These are phyloP conservation scores for Aleurites moluccanus DNA, from an alignment of 441 rosid species.

Conservation along the genomic window DNA sequence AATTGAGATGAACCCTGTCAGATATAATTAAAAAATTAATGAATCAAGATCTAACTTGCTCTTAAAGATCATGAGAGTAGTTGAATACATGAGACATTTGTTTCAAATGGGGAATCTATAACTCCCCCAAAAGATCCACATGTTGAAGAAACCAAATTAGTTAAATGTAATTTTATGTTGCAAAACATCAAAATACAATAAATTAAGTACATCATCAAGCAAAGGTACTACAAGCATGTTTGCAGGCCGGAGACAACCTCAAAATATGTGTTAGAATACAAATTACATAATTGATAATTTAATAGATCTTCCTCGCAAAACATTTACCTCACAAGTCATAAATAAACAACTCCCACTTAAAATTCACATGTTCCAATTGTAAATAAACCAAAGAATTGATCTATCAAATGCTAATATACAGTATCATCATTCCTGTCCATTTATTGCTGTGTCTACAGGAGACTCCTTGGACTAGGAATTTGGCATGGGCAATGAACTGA, in stretches of 20 bases:
- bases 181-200: not conserved
- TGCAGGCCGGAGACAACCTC: slow-evolving; percentile 3
- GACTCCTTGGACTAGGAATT: slow-evolving; percentile 24
- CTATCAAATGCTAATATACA: slow-evolving; percentile 42
- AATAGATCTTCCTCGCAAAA: slow-evolving; percentile 20
- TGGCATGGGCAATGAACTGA: slow-evolving; percentile 5
- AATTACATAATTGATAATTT: not conserved
- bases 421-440: slow-evolving; percentile 28
- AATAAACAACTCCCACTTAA: not conserved
- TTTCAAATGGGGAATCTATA: too few species aligned
- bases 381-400: slow-evolving; percentile 45
- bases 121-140: too few species aligned
- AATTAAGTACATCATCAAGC: not conserved
- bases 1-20: too few species aligned
- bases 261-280: slow-evolving; percentile 18
- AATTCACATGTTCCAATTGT: slow-evolving; percentile 26
- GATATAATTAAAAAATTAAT: too few species aligned
- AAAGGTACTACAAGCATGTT: slow-evolving; percentile 3
- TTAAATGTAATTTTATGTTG: not conserved
- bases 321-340: slow-evolving; percentile 4
- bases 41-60: too few species aligned
- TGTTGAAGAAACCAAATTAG: too few species aligned
- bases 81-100: too few species aligned
- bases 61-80: too few species aligned
- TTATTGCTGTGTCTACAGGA: slow-evolving; percentile 31